Conservation (phyloP, 2,329 filamentous ascomycete genomes). For the Sporothrix schenckii region DNA sequence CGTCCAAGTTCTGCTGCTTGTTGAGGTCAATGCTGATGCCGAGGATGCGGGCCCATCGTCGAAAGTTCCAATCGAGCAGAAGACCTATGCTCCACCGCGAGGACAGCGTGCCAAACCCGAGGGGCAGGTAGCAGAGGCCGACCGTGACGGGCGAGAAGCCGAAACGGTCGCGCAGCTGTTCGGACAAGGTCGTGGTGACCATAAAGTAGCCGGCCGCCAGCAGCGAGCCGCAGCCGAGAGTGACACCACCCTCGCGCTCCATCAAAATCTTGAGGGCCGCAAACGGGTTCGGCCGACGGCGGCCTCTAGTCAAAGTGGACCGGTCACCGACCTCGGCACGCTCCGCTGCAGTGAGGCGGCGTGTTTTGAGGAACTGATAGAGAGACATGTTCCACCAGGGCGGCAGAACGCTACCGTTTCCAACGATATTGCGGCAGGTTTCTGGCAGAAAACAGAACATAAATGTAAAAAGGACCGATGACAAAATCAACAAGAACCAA, state of each 20-base stretch:
- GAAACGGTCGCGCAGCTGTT: conserved; percentile 34
- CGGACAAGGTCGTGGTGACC: conserved; percentile 39
- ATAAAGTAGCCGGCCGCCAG: conserved; percentile 40
- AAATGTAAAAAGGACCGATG: conserved; percentile 44
- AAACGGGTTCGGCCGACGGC: conserved; percentile 38
- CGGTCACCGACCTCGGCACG: conserved; percentile 19
- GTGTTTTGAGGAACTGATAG: conserved; percentile 29
- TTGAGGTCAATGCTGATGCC: conserved; percentile 33
- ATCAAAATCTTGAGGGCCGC: conserved; percentile 38
- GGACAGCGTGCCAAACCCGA: conserved; percentile 35
- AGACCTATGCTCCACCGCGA: conserved; percentile 35
- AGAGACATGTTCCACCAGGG: conserved; percentile 35
- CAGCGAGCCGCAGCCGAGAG: conserved; percentile 37
- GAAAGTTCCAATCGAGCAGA: conserved; percentile 37
- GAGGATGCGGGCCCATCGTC: conserved; percentile 33
- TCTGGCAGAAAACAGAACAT: conserved; percentile 51
- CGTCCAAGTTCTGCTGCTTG: conserved; percentile 36
- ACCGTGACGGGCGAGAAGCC: conserved; percentile 34
- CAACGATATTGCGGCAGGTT: conserved; percentile 54
- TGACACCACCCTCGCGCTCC: conserved; percentile 39
- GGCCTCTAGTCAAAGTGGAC: conserved; percentile 30
- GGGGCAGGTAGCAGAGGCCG: conserved; percentile 37
- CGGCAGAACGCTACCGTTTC: conserved; percentile 48
- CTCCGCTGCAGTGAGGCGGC: conserved; percentile 23
- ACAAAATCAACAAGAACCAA: conserved; percentile 56